Evolutionary conservation across 495 filamentous ascomycete species (phyloP), one percentile per base, ranked within the genome.

Genomic region (Amorphotheca resinae): DNA sequence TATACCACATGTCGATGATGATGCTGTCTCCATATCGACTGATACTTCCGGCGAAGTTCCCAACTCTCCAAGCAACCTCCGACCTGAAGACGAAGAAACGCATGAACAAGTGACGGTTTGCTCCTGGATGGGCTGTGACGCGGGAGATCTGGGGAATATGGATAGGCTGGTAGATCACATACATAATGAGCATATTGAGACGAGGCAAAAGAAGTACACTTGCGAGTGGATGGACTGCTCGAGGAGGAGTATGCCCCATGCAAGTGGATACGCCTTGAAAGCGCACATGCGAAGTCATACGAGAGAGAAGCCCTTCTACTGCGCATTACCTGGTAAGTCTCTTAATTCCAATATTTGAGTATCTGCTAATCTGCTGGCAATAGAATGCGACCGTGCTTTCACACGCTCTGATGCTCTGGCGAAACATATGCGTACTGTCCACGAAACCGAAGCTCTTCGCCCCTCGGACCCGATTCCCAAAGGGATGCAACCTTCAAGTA

Each of bases 241-340:
- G 42, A 67, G 87, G 37, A 94, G 94, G 65, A 85, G 87, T 38
- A 74, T 84, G 63, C 76, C 83, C 12, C 91, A 98, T 64, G 88
- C 89, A 4, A 93, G 85, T 53, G 93, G 84, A 9, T 98, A 98
- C 64, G 91, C 91, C 11, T 65, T 98, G 47, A 82, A 87, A 56
- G 91, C 93, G 18, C 91, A 98, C 62, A 95, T 96, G 87, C 64
- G 91, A 58, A 94, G 86, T 56, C 91, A 98, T 64, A 98, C 91
- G 1, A 76, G 87, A 59, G 93, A 98, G 66, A 98, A 98, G 62
- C 91, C 91, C 0, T 98, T 96, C 54, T 96, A 93, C 61, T 98
- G 91, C 61, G 80, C 81, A 11, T 62, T 98, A 17, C 91, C 91
- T 31, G 91, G 91, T 95, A 73, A 44, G 42, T 46, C 14, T 31